Base-by-base conservation (phyloP, 768 basidiomycete species). In the Tylopilus cervinicoccineus region DNA sequence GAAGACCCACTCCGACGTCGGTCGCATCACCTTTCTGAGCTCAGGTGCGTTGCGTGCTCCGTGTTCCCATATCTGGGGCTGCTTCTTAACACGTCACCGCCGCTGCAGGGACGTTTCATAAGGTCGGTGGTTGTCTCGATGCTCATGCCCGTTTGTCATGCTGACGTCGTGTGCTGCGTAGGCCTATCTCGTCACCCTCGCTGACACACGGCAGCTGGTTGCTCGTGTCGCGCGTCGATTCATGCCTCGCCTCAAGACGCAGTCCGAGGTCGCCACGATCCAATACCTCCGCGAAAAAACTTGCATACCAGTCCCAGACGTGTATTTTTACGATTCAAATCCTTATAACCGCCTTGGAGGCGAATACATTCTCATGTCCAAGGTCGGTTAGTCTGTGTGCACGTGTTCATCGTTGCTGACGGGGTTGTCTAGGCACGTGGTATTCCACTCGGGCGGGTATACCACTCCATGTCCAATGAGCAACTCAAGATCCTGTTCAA, bases 351-450 rank as follows among this genome's bases (percentile, higher is more conserved):
- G 86, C 12, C 73, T 93, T 24, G 90, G 88, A 0, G 86, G 86
- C 17, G 90, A 93, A 65, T 92, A 83, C 57, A 88, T 92, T 54
- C 63, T 93, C 52, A 89, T 92, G 89, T 86, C 86, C 45, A 90
- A 85, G 80, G 88, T 86, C 52, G 37, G 77, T 69, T 14, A 28
- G 26, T 33, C 37, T 51, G 50, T 51, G 10, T 29, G 14, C 55
- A 6, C 7, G 19, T 27, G 8, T 45, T 9, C 45, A 23, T 36
- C 17, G 17, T 33, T 47, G 42, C 32, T 52, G 53, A 52, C 44
- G 17, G 28, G 5, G 3, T 41, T 50, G 43, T 17, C 60, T 10
- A 91, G 88, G 89, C 89, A 23, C 70, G 76, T 2, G 89, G 89
- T 12, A 75, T 88, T 24, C 83, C 88, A 3, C 74, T 93, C 5